A percentile compares a stretch with the other conserved stretches of the same genome.
These are phyloP conservation scores for Passiflora organensis DNA, from an alignment of 345 rosid genomes.

Conservation along the genomic window DNA sequence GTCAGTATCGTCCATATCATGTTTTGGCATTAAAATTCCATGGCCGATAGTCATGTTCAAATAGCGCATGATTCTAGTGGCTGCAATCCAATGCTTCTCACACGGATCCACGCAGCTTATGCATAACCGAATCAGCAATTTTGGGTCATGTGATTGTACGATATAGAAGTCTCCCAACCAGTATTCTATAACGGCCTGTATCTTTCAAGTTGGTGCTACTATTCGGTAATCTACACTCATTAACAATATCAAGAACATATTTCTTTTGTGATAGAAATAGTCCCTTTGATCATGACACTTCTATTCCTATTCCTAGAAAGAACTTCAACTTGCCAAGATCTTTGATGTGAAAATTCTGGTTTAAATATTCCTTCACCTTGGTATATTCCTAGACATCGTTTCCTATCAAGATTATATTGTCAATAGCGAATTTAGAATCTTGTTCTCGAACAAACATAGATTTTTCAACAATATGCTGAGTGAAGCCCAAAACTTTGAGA, in stretches of 20 bases:
- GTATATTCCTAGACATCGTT: not conserved
- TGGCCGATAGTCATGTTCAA: too few species aligned
- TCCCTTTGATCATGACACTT: too few species aligned
- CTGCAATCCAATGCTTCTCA: too few species aligned
- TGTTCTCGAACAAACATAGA: not conserved
- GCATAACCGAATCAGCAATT: not conserved
- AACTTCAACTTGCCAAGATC: too few species aligned
- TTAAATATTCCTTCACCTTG: not conserved
- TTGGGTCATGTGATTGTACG: not conserved
- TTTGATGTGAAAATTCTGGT: not conserved
- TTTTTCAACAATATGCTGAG: not conserved
- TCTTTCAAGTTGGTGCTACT: fast-evolving
- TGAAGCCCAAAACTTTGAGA: not conserved
- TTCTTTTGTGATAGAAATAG: too few species aligned
- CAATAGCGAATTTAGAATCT: not conserved
- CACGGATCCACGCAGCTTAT: too few species aligned
- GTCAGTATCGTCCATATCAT: too few species aligned
- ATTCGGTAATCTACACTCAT: not conserved
- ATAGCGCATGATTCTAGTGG: too few species aligned
- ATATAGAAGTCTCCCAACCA: not conserved
- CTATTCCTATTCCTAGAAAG: too few species aligned
- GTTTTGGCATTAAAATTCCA: too few species aligned
- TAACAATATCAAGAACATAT: too few species aligned
- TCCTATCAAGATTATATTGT: not conserved
- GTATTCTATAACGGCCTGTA: fast-evolving